Base-by-base conservation (phyloP, 2,329 filamentous ascomycete genomes). In the Xylariaceae sp. region DNA sequence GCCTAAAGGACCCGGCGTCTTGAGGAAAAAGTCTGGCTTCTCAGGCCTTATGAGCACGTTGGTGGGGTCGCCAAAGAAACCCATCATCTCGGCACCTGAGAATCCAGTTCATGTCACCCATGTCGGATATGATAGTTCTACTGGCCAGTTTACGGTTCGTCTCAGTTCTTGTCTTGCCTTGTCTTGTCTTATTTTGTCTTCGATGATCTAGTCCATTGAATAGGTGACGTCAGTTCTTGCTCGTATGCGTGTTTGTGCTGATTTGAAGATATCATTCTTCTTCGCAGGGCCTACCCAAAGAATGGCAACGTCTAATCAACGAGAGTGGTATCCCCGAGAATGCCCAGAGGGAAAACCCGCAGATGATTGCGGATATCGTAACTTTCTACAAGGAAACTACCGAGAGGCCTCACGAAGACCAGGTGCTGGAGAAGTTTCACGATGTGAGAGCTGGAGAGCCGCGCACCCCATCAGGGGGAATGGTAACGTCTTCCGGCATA, bases 61-160 rank as follows among this genome's bases (percentile, higher is more conserved):
- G 59, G 87, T 96, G 57, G 90, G 91, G 64, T 94, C 92, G 31
- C 92, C 91, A 50, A 91, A 93, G 75, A 91, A 92, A 64, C 92
- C 95, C 43, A 87, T 94, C 74, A 99, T 99, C 69, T 98, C 95
- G n/a, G 91, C 92, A 33, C 95, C 95, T 52, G 93, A 96, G 75
- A 98, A 99, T 69, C 95, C 95, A 45, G 92, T 98, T 58, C 95
- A 98, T 76, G 91, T 99, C 68, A 98, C 94, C 55, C 95, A 99
- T 75, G 95, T 99, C 65, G 94, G 94, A 67, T 97, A 96, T 74
- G 94, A 99, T 76, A 96, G 95, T 77, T 85, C 91, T 69, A 98
- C 95, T 3, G 95, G 95, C 65, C 91, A 96, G 77, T 99, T 96
- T 75, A 98, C 94, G 56, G 92, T 96, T 82, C 71, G 88, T 84